Base-by-base conservation (phyloP, 2,329 filamentous ascomycete genomes). In the Monilinia fructigena region DNA sequence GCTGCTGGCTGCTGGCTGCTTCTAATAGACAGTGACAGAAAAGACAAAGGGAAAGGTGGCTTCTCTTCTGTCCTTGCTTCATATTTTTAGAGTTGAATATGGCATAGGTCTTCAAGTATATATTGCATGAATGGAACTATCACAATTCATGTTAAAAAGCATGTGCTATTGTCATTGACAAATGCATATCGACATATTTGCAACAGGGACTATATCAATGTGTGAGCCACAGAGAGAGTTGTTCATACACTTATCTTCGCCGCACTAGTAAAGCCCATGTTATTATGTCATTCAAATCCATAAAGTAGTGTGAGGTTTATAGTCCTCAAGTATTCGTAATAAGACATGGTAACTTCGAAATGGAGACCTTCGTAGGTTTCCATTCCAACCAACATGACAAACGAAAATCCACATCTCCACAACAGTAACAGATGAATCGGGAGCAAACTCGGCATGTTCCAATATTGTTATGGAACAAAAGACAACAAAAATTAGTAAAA, bases 391-490 rank as follows among this genome's bases (percentile, higher is more conserved):
- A 4, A 26, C 4, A 60, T 60, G 56, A 60, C 56, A 60, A 48
- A 60, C 42, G 12, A 16, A 60, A 50, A 60, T n/a, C 28, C 56
- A 60, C 42, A 38, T 18, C 28, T 48, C 45, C 58, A 23, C 45
- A 26, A 18, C 18, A 38, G 42, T 11, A 6, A 59, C 14, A 48
- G 2, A 35, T 1, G 31, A 45, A 11, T 50, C 45, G n/a, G 58
- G 58, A 60, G 56, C 45, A 60, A 60, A 38, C 28, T 60, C 58
- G 58, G 58, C 2, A 60, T 60, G 14, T 60, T 60, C 48, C 31
- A 26, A 38, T 60, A 50, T 60, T 20, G 48, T 23, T 28, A 18
- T 7, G 6, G 20, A 60, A 18, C 20, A 8, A 26, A n/a, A 28
- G 28, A 60, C 8, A 20, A 1, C 28, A 35, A 48, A 20, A 5